Evolutionary conservation across 352 stramenopile genomes (phyloP).

Genomic region (Saprolegnia diclina): DNA sequence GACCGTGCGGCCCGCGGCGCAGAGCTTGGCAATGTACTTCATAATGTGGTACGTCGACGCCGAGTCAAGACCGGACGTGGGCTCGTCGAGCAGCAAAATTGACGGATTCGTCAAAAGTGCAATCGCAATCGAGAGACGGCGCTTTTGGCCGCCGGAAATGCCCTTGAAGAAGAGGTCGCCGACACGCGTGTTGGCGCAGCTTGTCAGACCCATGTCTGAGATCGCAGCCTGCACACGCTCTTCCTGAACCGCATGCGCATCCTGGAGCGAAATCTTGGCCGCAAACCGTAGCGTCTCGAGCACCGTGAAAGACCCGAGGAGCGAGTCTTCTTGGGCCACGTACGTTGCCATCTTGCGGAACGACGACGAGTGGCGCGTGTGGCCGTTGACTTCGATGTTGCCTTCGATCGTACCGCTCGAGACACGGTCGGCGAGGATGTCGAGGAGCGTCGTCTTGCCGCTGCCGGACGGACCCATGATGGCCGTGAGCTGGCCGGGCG

Average conservation of each 20-base stretch:
- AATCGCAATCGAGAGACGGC: conserved; percentile 68
- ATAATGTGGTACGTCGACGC: conserved; percentile 44
- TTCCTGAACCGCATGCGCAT: conserved; percentile 28
- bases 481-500: conserved; percentile 26
- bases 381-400: conserved; percentile 50
- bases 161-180: conserved; percentile 84
- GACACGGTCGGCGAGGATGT: conserved; percentile 48
- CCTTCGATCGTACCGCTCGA: conserved; percentile 40
- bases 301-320: conserved; percentile 62
- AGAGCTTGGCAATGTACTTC: conserved; percentile 39
- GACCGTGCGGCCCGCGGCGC: conserved; percentile 40
- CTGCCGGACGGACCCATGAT: conserved; percentile 30
- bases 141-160: conserved; percentile 75
- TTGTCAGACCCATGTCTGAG: conserved; percentile 48
- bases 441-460: conserved; percentile 32
- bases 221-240: conserved; percentile 43
- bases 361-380: conserved; percentile 30
- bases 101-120: conserved; percentile 65
- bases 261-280: conserved; percentile 33
- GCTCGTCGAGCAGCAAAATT: conserved; percentile 79
- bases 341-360: conserved; percentile 51
- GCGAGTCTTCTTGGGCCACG: conserved; percentile 60
- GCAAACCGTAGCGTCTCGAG: conserved; percentile 60
- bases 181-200: conserved; percentile 48
- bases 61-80: conserved; percentile 53